phyloP scores from a whole-genome alignment of 2,329 filamentous ascomycete species.

The Alternaria sp. region DNA sequence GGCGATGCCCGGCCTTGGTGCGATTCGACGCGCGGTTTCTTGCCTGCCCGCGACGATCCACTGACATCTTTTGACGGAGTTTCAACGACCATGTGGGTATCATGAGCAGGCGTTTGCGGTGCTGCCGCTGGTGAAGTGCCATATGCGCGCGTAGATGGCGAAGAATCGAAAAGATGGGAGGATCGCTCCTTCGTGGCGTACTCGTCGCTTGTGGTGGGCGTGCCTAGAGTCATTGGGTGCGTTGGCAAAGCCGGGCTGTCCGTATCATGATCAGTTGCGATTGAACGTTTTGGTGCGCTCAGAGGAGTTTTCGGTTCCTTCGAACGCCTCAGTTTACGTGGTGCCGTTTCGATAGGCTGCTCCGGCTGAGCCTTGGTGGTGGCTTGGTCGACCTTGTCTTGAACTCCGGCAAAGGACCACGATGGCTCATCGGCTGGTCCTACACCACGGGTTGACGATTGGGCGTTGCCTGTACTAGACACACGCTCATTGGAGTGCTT shows the following conservation, averaged over 20 bases:
- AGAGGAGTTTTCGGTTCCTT: conserved; percentile 34
- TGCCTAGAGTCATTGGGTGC: conserved; percentile 17
- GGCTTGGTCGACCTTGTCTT: conserved; percentile 58
- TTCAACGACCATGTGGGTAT: conserved; percentile 15
- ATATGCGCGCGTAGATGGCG: conserved; percentile 47
- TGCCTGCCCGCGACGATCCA: conserved; percentile 13
- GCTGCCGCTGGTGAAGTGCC: conserved; percentile 36
- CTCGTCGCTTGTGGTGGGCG: conserved; percentile 41
- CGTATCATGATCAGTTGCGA: conserved; percentile 15
- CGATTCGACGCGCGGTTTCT: conserved; percentile 13
- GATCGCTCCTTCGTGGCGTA: conserved; percentile 49
- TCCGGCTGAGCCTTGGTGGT: conserved; percentile 55
- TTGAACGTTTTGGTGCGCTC: conserved; percentile 14
- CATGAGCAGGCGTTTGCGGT: conserved; percentile 30
- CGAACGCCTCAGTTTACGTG: conserved; percentile 29
- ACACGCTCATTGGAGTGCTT: neutral
- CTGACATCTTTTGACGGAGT: conserved; percentile 25
- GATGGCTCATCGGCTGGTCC: conserved; percentile 35
- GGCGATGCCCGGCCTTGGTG: conserved; percentile 23
- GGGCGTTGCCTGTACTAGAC: neutral
- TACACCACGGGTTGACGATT: conserved; percentile 16
- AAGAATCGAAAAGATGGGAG: conserved; percentile 50
- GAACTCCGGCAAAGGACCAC: conserved; percentile 52
- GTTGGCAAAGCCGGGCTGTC: conserved; percentile 44
- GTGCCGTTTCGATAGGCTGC: conserved; percentile 27